phyloP scores from a whole-genome alignment of 2,329 filamentous ascomycete genomes.

The Colletotrichum navitas region DNA sequence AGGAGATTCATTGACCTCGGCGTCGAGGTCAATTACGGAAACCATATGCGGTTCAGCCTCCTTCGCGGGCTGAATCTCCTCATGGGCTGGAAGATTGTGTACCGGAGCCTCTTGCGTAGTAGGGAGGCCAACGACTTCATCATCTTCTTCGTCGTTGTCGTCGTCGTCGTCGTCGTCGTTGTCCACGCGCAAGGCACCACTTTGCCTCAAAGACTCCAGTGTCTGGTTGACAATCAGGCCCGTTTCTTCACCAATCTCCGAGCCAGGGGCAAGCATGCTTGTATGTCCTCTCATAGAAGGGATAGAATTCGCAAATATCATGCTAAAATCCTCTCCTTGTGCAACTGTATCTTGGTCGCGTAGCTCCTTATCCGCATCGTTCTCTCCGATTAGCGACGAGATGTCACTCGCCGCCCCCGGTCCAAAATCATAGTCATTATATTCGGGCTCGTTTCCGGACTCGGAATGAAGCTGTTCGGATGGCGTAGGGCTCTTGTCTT shows the following conservation, averaged over 20 bases:
- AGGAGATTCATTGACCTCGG: conserved; percentile 14
- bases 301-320: conserved; percentile 69
- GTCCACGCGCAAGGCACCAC: conserved; percentile 43
- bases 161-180: conserved; percentile 25
- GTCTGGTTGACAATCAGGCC: conserved; percentile 69
- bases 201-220: conserved; percentile 62
- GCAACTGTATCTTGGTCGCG: conserved; percentile 57
- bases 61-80: background rate
- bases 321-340: conserved; percentile 69
- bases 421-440: conserved; percentile 34
- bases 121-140: conserved; percentile 13
- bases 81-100: background rate
- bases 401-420: conserved; percentile 35
- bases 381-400: conserved; percentile 38
- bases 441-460: conserved; percentile 30
- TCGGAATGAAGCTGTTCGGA: conserved; percentile 34
- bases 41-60: conserved; percentile 14
- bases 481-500: conserved; percentile 34
- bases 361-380: conserved; percentile 44
- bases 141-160: conserved; percentile 4
- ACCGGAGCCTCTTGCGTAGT: conserved; percentile 1
- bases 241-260: conserved; percentile 67
- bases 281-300: conserved; percentile 62
- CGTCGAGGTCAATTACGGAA: conserved; percentile 1
- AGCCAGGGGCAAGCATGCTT: conserved; percentile 50